Evolutionary conservation across 352 stramenopile species (phyloP).

Genomic region (Globisporangium barbulae): DNA sequence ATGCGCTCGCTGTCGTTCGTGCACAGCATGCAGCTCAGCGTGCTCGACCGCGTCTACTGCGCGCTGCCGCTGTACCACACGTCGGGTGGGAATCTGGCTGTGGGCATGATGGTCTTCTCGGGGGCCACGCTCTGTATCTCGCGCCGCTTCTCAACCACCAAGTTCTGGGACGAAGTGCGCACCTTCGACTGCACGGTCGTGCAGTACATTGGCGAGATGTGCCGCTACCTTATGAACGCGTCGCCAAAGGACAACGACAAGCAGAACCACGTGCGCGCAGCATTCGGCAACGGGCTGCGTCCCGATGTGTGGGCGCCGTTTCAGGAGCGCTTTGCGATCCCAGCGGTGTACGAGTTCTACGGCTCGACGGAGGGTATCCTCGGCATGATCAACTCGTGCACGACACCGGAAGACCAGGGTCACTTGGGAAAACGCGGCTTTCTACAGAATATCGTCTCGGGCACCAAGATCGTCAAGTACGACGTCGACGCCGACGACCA

Average conservation of each 20-base stretch:
- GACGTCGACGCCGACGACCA: slow-evolving; percentile 75
- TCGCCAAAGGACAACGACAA: slow-evolving; percentile 46
- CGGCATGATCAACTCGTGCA: slow-evolving; percentile 79
- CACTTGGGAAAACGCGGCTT: slow-evolving; percentile 63
- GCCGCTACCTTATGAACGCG: slow-evolving; percentile 76
- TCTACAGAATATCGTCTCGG: slow-evolving; percentile 48
- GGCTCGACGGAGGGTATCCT: slow-evolving; percentile 88
- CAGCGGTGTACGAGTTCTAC: slow-evolving; percentile 91
- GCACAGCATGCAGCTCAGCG: slow-evolving; percentile 42
- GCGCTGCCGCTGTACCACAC: slow-evolving; percentile 84
- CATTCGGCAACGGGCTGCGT: slow-evolving; percentile 90
- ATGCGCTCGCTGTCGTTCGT: slow-evolving; percentile 55
- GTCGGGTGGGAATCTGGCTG: slow-evolving; percentile 72
- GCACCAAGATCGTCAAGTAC: slow-evolving; percentile 71
- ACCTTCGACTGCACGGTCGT: slow-evolving; percentile 68
- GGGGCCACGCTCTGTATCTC: slow-evolving; percentile 76
- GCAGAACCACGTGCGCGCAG: slow-evolving; percentile 68
- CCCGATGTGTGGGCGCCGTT: slow-evolving; percentile 88
- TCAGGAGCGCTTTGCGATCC: slow-evolving; percentile 83
- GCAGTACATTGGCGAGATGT: slow-evolving; percentile 92
- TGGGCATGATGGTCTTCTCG: slow-evolving; percentile 77
- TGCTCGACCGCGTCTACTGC: slow-evolving; percentile 74
- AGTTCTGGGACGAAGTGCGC: slow-evolving; percentile 78
- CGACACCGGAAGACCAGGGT: slow-evolving; percentile 45
- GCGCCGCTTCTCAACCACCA: slow-evolving; percentile 64